Conservation (phyloP, 2,329 filamentous ascomycete species). For the Colletotrichum godetiae region DNA sequence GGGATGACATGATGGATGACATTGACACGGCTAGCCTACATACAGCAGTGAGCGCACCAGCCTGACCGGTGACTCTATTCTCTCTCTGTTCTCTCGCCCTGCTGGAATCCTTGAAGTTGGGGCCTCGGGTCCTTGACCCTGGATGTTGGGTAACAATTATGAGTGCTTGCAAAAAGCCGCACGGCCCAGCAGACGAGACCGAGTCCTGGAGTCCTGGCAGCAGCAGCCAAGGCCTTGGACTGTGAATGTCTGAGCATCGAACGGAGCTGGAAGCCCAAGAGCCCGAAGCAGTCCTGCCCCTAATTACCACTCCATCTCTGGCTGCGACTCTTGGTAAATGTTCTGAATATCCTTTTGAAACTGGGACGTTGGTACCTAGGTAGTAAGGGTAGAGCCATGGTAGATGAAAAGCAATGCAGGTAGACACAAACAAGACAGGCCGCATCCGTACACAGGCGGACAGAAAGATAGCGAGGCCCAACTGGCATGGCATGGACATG, state of each 20-base stretch:
- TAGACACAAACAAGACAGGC: too few species aligned
- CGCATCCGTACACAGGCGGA: background rate
- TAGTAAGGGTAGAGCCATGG: too few species aligned
- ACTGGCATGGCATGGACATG: constrained; percentile 1
- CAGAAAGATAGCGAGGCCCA: background rate
- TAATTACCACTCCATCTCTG: too few species aligned
- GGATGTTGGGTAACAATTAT: background rate
- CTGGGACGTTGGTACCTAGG: too few species aligned
- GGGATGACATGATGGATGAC: background rate
- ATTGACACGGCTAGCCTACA: background rate
- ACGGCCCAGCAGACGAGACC: background rate
- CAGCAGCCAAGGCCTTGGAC: background rate
- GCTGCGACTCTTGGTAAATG: too few species aligned
- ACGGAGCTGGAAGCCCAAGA: background rate
- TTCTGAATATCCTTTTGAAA: too few species aligned
- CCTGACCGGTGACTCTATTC: background rate
- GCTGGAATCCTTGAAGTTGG: background rate
- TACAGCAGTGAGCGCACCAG: background rate
- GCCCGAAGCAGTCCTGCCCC: background rate
- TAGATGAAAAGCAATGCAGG: too few species aligned
- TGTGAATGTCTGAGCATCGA: background rate
- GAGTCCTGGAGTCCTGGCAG: background rate
- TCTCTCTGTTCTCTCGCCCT: background rate
- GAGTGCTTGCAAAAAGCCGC: background rate
- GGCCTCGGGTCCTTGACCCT: background rate